Percentiles rank a stretch among this genome's conserved stretches.
Conservation (phyloP, 2,329 filamentous ascomycete genomes). For the Aphanoascus verrucosus region DNA sequence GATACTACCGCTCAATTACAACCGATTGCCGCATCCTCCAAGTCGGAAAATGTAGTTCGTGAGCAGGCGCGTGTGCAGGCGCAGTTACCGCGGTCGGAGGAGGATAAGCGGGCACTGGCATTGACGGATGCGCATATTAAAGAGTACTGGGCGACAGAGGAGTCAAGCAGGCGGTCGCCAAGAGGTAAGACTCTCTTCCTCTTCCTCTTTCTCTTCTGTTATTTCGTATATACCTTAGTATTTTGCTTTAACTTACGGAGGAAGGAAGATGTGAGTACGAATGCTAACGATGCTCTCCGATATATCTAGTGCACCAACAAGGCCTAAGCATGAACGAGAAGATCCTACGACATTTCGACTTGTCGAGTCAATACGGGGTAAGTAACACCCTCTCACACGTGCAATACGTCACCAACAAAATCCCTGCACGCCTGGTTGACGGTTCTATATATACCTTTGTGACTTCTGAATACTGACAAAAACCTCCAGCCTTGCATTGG, state of each 20-base stretch:
- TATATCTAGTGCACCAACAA: slow-evolving; percentile 58
- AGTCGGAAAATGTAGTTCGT: slow-evolving; percentile 30
- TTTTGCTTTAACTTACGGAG: not conserved
- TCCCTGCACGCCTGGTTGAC: not conserved
- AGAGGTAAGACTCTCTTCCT: slow-evolving; percentile 33
- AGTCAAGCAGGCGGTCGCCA: slow-evolving; percentile 55
- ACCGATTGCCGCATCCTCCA: slow-evolving; percentile 19
- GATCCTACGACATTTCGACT: slow-evolving; percentile 82
- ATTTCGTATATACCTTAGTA: not conserved
- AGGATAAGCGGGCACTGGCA: slow-evolving; percentile 45
- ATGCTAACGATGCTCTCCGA: not conserved
- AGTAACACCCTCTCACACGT: slow-evolving; percentile 46
- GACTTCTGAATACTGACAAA: not conserved
- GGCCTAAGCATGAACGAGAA: slow-evolving; percentile 66
- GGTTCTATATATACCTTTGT: not conserved
- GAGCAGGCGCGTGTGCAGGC: slow-evolving; percentile 41
- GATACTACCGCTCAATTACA: not conserved
- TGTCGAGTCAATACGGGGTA: slow-evolving; percentile 84
- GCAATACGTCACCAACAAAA: too few species aligned
- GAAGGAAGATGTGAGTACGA: not conserved
- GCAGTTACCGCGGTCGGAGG: slow-evolving; percentile 26
- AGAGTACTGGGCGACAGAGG: slow-evolving; percentile 66
- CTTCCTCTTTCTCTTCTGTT: not conserved
- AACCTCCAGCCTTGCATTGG: slow-evolving; percentile 69
- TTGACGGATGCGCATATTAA: slow-evolving; percentile 59